Conservation (phyloP, 1,284 basidiomycete species). For the Xerocomus nothofagi region DNA sequence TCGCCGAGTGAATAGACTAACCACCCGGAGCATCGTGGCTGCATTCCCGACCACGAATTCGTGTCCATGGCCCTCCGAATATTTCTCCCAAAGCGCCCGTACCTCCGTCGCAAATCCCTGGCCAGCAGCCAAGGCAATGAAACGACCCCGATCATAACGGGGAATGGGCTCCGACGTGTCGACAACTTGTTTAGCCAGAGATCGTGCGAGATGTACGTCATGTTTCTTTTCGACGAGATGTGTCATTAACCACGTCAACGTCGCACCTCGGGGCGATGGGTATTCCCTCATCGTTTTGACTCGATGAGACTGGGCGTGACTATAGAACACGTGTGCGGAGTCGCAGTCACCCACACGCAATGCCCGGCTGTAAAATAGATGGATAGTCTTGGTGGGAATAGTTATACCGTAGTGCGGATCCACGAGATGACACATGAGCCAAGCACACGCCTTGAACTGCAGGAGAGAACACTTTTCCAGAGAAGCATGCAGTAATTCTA, state of each 20-base stretch:
- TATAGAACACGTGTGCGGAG: constrained; percentile 43
- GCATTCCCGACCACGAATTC: constrained; percentile 46
- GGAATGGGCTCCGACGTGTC: constrained; percentile 42
- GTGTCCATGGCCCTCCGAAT: constrained; percentile 44
- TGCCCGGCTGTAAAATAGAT: constrained; percentile 47
- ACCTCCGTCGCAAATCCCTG: constrained; percentile 49
- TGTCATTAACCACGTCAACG: constrained; percentile 52
- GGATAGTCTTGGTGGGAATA: constrained; percentile 43
- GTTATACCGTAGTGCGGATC: constrained; percentile 25
- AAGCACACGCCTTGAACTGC: constrained; percentile 34
- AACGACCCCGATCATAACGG: constrained; percentile 42
- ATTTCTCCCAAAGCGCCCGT: constrained; percentile 56
- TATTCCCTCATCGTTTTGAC: constrained; percentile 40
- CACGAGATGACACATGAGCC: constrained; percentile 34
- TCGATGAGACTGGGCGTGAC: constrained; percentile 38
- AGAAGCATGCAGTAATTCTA: constrained; percentile 41
- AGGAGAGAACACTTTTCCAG: constrained; percentile 34
- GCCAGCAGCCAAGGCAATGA: constrained; percentile 48
- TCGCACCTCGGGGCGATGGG: constrained; percentile 46
- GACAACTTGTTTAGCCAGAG: constrained; percentile 49
- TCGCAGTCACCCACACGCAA: constrained; percentile 24
- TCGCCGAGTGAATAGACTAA: constrained; percentile 49
- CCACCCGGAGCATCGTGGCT: constrained; percentile 52
- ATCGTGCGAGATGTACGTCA: constrained; percentile 41
- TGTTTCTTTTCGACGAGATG: constrained; percentile 41